Percentiles rank a stretch among this genome's conserved stretches.
These are phyloP conservation scores for Stentor roeselii DNA, from an alignment of 73 alveolate genomes.

Conservation along the genomic window DNA sequence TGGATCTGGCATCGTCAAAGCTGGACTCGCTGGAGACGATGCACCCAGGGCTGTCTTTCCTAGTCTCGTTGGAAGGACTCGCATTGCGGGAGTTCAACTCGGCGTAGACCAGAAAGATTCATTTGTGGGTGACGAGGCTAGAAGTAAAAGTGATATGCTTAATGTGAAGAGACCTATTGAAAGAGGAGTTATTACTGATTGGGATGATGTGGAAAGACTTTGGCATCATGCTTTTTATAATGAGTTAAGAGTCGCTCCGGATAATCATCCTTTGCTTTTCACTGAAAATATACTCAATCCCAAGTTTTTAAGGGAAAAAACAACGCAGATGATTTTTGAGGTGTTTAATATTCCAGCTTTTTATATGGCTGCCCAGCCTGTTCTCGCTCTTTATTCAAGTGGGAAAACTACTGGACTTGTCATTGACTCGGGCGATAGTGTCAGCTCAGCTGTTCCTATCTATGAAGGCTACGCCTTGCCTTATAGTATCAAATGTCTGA, in stretches of 20 bases:
- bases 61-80: constrained; percentile 85
- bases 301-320: constrained; percentile 52
- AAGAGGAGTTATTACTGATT: constrained; percentile 41
- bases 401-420: constrained; percentile 98
- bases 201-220: constrained; percentile 54
- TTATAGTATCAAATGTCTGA: constrained; percentile 79
- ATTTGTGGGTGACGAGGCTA: constrained; percentile 72
- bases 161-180: constrained; percentile 56
- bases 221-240: constrained; percentile 56
- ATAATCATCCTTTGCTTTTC: constrained; percentile 56
- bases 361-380: constrained; percentile 40
- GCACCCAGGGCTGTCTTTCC: constrained; percentile 77
- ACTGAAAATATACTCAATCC: constrained; percentile 62
- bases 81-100: constrained; percentile 74
- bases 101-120: constrained; percentile 75
- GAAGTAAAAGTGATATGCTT: constrained; percentile 48
- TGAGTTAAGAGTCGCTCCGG: constrained; percentile 72
- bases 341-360: constrained; percentile 61
- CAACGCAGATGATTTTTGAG: constrained; percentile 74
- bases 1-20: constrained; percentile 83
- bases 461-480: constrained; percentile 98
- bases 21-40: constrained; percentile 88
- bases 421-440: constrained; percentile 94
- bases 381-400: constrained; percentile 91
- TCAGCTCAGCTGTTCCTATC: constrained; percentile 91